Base-by-base conservation (phyloP, 805 yeast genomes). In the Candida schatavii region DNA sequence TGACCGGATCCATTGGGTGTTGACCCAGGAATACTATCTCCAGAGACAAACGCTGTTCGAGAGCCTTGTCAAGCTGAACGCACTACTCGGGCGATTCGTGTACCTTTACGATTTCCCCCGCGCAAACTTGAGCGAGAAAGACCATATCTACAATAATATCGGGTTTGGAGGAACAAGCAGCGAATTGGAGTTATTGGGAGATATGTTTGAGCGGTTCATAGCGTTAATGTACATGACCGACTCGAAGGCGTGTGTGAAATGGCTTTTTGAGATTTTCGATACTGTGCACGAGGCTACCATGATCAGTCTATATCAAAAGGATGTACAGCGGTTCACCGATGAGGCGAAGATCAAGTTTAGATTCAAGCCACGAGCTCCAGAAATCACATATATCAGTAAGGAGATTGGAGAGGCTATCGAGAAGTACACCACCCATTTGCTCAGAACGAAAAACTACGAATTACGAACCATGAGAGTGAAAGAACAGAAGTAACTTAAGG, bases 151-250 rank as follows among this genome's bases (percentile, higher is more conserved):
- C 35, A 15, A 31, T 9, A 15, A 15, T 9, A 14, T 31, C 5
- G 35, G 17, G 6, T 6, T 7, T 11, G 35, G 35, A 31, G 21
- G 10, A 5, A 31, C 17, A 7, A 27, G 13, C n/a, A 11, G 11
- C 6, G 28, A 38, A 15, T 22, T 29, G 17, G 49, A 48, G 27
- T 19, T 38, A 5, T 37, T 33, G 26, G 51, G 49, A 4, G 51
- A 48, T 41, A 14, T 43, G 2, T 48, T 48, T 20, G 51, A 48
- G 35, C 33, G 37, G 29, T 25, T 41, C n/a, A 40, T 48, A 15
- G 49, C 45, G 5, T 40, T 48, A 17, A 20, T 36, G 19, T 43
- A 43, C 26, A 22, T 48, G 17, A 46, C 44, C 32, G 41, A 46
- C 30, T 39, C 44, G 14, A 22, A 41, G 17, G 29, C 26, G 15